Evolutionary conservation across 495 filamentous ascomycete species (phyloP).

Genomic region (Penicillium roqueforti): DNA sequence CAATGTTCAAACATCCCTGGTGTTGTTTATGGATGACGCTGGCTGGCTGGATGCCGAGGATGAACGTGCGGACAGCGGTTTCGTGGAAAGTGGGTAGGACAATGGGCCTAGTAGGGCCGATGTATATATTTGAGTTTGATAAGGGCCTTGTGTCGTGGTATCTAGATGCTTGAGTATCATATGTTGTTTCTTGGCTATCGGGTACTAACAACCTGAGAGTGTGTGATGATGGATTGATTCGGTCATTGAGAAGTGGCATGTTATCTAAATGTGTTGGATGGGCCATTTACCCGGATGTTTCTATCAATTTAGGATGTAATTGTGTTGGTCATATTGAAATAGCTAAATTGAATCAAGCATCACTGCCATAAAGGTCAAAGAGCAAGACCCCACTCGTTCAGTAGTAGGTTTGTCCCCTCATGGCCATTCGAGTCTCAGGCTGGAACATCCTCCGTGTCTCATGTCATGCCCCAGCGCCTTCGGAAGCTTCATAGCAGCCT

Average conservation of each 20-base stretch:
- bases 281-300: too few relatives aligned
- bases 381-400: not conserved
- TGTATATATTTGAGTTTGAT: not conserved
- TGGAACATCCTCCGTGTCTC: slow-evolving; percentile 42
- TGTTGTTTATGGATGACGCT: slow-evolving; percentile 17
- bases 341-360: not conserved
- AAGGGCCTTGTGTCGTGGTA: not conserved
- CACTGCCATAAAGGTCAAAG: not conserved
- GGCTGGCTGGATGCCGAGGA: slow-evolving; percentile 14
- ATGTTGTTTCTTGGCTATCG: slow-evolving; percentile 1
- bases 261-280: too few relatives aligned
- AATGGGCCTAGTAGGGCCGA: not conserved
- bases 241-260: too few relatives aligned
- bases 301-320: too few relatives aligned
- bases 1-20: slow-evolving; percentile 7
- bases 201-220: not conserved
- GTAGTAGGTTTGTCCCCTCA: not conserved
- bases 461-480: slow-evolving; percentile 45
- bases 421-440: slow-evolving; percentile 43
- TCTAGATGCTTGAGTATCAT: slow-evolving; percentile 15
- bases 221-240: too few relatives aligned
- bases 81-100: slow-evolving; percentile 18
- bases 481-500: slow-evolving; percentile 37
- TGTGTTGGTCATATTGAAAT: not conserved
- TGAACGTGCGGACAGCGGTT: slow-evolving; percentile 15